Conservation (phyloP, 352 stramenopile species). For the Phytophthora agathidicida region DNA sequence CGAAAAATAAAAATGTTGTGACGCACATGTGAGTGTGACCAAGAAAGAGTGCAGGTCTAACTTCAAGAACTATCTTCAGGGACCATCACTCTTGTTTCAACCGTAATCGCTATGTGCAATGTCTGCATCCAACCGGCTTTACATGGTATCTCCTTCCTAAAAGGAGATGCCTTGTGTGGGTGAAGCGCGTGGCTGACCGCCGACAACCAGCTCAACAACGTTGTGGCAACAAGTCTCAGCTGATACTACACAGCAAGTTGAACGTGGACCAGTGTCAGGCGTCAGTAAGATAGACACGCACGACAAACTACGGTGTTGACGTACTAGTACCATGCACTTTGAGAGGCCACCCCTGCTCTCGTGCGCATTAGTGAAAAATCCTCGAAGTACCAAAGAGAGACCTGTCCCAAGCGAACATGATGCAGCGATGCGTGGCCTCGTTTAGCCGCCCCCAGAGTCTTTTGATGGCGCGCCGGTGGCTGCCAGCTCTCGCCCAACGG, state of each 20-base stretch:
- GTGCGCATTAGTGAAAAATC: slow-evolving; percentile 16
- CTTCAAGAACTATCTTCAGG: slow-evolving; percentile 17
- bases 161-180: too few relatives aligned
- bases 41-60: slow-evolving; percentile 10
- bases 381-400: slow-evolving; percentile 3
- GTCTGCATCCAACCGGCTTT: not conserved
- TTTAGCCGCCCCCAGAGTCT: slow-evolving; percentile 10
- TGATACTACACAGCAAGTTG: too few relatives aligned
- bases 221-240: slow-evolving; percentile 4
- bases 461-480: slow-evolving; percentile 6
- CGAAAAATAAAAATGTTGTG: too few relatives aligned
- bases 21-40: too few relatives aligned
- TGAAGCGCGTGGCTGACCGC: too few relatives aligned
- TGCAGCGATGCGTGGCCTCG: slow-evolving; percentile 19
- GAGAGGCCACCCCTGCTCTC: not conserved
- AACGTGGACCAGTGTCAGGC: not conserved
- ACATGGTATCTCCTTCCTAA: too few relatives aligned
- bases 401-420: not conserved
- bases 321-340: too few relatives aligned
- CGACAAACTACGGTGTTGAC: not conserved
- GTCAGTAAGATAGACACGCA: slow-evolving; percentile 12
- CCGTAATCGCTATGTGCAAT: too few relatives aligned
- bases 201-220: slow-evolving; percentile 3
- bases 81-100: slow-evolving; percentile 10
- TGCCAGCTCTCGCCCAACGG: slow-evolving; percentile 17